Evolutionary conservation across 2,329 filamentous ascomycete species (phyloP), one percentile per base, ranked within the genome.

Genomic region (Xylariales sp.): DNA sequence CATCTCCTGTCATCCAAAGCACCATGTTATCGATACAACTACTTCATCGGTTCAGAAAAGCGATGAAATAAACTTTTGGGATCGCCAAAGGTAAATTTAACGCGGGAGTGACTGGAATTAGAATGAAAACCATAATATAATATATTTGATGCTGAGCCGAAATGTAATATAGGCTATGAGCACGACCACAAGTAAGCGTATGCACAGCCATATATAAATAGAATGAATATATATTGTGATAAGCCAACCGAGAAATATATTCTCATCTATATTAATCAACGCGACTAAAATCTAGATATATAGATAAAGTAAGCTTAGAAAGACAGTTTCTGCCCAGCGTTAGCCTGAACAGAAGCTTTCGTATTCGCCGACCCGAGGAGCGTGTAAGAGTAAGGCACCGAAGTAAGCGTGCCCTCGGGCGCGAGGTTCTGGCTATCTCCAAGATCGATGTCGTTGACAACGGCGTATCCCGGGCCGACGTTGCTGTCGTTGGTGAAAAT

Each of bases 381-480:
- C 7, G 72, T 77, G 70, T 84, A 84, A 18, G 72, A 70, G 69
- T 84, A 85, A 0, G 79, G 79, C 14, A 83, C 75, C 3, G 74
- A 78, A 49, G 76, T 82, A 6, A 82, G 76, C 3, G 79, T 81
- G 36, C 79, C 78, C 59, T 76, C 70, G 5, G 78, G 77, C 10
- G 83, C 83, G 36, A 76, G 72, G 62, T 82, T 82, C 28, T 76
- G 71, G 18, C 75, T 76, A 56, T 75, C 78, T 23, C 82, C 80
- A 50, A 82, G 81, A 71, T 81, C 80, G 55, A 81, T 80, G 58
- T 80, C 79, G 1, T 68, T 72, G 18, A 77, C 72, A 18, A 81
- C 78, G 28, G 79, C 80, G 62, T 78, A 81, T 3, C 70, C 70
- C 8, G 67, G 58, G 12, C 80, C 68, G 43, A 58, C 80, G 5